A percentile compares a stretch with the other conserved stretches of the same genome.
Evolutionary conservation across 192 early-diverging fungal species (phyloP).

Genomic region (Pilaira anomala): DNA sequence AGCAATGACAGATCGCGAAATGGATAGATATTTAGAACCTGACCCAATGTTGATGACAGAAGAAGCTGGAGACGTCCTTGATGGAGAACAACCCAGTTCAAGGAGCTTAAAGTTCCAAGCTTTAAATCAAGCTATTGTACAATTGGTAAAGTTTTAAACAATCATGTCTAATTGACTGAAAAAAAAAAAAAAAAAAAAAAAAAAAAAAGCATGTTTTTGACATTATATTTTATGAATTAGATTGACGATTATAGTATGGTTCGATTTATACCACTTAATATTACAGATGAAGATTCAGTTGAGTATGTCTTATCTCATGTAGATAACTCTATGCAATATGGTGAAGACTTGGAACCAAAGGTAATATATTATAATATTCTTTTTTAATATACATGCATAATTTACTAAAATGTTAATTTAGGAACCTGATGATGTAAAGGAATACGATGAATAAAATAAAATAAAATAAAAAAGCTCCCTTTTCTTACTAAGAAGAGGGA

Average conservation of each 20-base stretch:
- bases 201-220: not conserved
- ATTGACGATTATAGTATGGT: slow-evolving; percentile 99
- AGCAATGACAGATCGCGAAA: slow-evolving; percentile 56
- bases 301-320: slow-evolving; percentile 81
- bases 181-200: not conserved
- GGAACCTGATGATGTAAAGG: slow-evolving; percentile 33
- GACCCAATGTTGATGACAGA: slow-evolving; percentile 85
- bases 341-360: slow-evolving; percentile 96
- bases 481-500: not conserved
- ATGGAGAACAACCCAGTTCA: slow-evolving; percentile 63
- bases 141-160: slow-evolving; percentile 51
- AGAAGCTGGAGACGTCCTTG: slow-evolving; percentile 38
- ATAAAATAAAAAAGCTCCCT: not conserved
- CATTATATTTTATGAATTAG: slow-evolving; percentile 28
- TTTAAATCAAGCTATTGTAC: slow-evolving; percentile 86
- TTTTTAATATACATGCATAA: not conserved
- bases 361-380: slow-evolving; percentile 33
- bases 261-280: slow-evolving; percentile 88
- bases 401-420: slow-evolving; percentile 17
- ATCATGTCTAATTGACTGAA: not conserved
- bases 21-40: slow-evolving; percentile 85
- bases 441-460: slow-evolving; percentile 21
- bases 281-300: slow-evolving; percentile 92
- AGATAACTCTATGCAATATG: slow-evolving; percentile 96
- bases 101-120: slow-evolving; percentile 63